Evolutionary conservation across 1,284 basidiomycete genomes (phyloP).

Genomic region (Fomitopsis pinicola): DNA sequence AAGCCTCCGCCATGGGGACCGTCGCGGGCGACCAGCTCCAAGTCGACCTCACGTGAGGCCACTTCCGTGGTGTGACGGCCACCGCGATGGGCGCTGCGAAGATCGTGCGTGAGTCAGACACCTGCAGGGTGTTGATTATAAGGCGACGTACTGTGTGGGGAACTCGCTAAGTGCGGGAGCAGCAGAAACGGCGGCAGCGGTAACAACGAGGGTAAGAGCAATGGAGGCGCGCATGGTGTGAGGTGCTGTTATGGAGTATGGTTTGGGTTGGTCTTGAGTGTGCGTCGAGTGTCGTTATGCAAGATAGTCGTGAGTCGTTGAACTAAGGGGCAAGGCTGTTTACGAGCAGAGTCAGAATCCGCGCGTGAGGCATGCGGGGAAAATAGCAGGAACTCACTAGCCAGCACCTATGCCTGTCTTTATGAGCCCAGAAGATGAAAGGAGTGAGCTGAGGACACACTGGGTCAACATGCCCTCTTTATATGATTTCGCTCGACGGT

Average conservation of each 20-base stretch:
- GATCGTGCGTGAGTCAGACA: too few relatives aligned
- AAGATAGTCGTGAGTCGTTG: neutral
- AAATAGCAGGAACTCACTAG: neutral
- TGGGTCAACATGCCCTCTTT: neutral
- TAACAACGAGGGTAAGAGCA: neutral
- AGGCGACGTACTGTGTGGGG: too few relatives aligned
- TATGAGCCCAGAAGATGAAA: neutral
- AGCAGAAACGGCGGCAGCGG: neutral
- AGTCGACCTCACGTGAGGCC: too few relatives aligned
- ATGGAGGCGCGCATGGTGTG: neutral
- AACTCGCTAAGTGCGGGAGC: neutral
- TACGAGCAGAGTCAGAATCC: neutral
- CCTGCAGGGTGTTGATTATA: too few relatives aligned
- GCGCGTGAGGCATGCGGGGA: neutral
- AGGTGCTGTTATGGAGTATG: neutral
- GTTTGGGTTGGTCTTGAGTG: too few relatives aligned
- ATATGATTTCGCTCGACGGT: neutral
- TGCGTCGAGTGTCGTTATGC: too few relatives aligned
- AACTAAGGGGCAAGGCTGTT: neutral
- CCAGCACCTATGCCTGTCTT: neutral
- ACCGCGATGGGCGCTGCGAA: too few relatives aligned
- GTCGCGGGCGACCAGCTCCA: too few relatives aligned
- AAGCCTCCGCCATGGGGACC: too few relatives aligned
- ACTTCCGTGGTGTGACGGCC: too few relatives aligned
- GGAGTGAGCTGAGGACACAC: neutral